phyloP scores from a whole-genome alignment of 345 rosid species.

The Eucalyptus virginea region DNA sequence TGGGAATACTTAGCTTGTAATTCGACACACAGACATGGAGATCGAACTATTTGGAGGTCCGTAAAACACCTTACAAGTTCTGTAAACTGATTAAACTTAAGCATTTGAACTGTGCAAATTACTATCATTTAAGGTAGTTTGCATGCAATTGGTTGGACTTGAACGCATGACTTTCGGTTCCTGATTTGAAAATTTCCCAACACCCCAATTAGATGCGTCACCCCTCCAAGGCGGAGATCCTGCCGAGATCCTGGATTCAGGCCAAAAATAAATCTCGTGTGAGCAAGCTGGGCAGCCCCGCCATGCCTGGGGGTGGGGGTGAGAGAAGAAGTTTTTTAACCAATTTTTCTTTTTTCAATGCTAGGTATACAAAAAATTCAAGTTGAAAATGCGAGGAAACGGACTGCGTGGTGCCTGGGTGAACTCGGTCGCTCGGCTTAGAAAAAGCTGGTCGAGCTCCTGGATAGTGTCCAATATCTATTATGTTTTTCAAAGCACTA shows the following conservation, averaged over 20 bases:
- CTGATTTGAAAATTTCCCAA: too few species aligned
- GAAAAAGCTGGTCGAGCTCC: neutral
- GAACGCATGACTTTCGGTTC: too few species aligned
- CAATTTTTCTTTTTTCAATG: too few species aligned
- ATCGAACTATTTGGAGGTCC: neutral
- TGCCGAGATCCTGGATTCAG: neutral
- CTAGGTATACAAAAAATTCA: too few species aligned
- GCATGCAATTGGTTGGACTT: too few species aligned
- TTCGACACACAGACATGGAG: neutral
- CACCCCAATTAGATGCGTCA: neutral
- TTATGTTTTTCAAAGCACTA: neutral
- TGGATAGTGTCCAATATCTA: neutral
- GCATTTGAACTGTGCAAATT: too few species aligned
- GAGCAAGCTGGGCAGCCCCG: neutral
- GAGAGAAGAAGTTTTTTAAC: too few species aligned
- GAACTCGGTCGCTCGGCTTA: neutral
- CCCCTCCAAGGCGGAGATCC: neutral
- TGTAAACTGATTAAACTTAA: neutral
- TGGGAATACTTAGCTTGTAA: neutral
- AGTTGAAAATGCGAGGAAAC: neutral
- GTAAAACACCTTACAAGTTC: neutral
- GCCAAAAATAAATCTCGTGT: neutral
- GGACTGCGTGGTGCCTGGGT: neutral
- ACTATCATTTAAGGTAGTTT: too few species aligned
- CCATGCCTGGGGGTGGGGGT: neutral